These are phyloP conservation scores for Haplosporangium gracile DNA, from an alignment of 192 early-diverging fungal species.

Conservation along the genomic window DNA sequence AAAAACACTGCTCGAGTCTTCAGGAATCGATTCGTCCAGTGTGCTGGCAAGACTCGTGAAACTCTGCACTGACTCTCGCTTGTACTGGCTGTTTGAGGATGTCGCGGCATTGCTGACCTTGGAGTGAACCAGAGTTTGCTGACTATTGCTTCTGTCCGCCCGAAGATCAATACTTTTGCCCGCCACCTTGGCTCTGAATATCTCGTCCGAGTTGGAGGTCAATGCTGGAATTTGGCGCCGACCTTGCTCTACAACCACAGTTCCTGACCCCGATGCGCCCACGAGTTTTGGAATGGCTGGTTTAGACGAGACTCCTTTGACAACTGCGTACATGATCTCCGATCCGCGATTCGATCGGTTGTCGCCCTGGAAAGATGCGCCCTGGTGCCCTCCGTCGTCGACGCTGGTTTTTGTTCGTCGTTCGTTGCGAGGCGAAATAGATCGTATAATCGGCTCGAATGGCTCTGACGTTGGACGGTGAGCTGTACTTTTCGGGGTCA, in stretches of 20 bases:
- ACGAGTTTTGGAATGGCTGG: constrained; percentile 38
- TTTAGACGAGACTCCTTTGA: constrained; percentile 40
- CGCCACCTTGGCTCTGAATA: not conserved
- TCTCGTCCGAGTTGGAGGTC: not conserved
- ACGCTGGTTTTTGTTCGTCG: constrained; percentile 10
- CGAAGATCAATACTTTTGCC: not conserved
- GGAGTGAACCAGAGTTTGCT: constrained; percentile 10
- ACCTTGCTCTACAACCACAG: constrained; percentile 15
- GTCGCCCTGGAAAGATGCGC: not conserved
- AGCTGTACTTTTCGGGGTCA: not conserved
- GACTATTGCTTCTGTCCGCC: not conserved
- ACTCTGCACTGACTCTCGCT: constrained; percentile 31
- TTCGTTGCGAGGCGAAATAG: not conserved
- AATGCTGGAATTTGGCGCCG: not conserved
- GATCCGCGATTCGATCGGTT: constrained; percentile 21
- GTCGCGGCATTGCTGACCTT: not conserved
- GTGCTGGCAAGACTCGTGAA: constrained; percentile 6
- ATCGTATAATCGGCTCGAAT: not conserved
- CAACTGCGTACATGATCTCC: constrained; percentile 50
- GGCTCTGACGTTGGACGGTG: constrained; percentile 11
- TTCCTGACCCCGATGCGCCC: constrained; percentile 48
- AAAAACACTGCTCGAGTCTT: constrained; percentile 22
- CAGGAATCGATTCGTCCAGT: constrained; percentile 25
- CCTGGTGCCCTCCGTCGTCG: not conserved
- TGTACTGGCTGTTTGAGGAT: not conserved